These are phyloP conservation scores for Akanthomyces muscarius DNA, from an alignment of 2,329 filamentous ascomycete genomes.

Conservation along the genomic window DNA sequence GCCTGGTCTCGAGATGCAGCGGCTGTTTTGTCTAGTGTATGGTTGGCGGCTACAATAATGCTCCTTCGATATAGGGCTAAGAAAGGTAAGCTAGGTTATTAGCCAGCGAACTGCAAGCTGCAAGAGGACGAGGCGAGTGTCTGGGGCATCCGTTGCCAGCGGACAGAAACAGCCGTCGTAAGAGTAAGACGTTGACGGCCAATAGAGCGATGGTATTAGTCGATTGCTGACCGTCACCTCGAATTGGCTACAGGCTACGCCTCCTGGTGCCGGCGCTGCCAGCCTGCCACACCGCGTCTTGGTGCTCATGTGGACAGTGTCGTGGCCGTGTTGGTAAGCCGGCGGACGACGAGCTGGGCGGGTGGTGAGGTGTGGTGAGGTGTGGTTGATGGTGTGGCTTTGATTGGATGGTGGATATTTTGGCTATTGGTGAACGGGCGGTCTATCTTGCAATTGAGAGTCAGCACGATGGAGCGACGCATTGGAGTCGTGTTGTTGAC, in stretches of 20 bases:
- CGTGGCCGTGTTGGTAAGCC: conserved; percentile 10
- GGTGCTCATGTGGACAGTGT: conserved; percentile 13
- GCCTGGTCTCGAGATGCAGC: too few species aligned
- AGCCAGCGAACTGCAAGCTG: neutral
- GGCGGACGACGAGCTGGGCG: neutral
- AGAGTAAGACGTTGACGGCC: conserved; percentile 2
- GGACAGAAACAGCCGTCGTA: neutral
- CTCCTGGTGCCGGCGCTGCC: neutral
- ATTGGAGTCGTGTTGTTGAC: neutral
- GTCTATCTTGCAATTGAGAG: neutral
- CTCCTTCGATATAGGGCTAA: neutral
- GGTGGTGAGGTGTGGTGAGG: neutral
- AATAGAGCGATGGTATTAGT: neutral
- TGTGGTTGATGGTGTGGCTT: conserved; percentile 1
- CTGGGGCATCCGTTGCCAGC: neutral
- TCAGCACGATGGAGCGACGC: neutral
- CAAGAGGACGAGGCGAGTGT: conserved; percentile 4
- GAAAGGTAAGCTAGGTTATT: neutral
- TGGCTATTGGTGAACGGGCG: neutral
- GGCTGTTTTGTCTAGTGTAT: neutral
- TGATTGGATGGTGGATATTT: neutral
- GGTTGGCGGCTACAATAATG: neutral
- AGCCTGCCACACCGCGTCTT: conserved; percentile 5
- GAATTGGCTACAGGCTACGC: neutral
- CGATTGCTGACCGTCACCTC: neutral